These are phyloP conservation scores for Neonectria hederae DNA, from an alignment of 2,329 filamentous ascomycete genomes.

Conservation along the genomic window DNA sequence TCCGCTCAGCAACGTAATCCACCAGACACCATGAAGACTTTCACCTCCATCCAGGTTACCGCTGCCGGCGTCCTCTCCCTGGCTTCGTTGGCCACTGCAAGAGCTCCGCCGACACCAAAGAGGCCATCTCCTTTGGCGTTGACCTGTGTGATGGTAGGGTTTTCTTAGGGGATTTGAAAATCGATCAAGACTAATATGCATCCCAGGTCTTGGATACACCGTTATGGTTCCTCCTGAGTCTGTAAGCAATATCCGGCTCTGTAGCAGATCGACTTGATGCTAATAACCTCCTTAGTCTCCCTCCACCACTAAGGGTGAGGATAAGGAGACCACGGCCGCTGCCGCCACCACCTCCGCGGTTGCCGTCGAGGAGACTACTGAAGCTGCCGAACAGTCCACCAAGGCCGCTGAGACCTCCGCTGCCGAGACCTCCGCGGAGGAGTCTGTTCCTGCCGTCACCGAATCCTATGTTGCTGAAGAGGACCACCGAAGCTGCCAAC, in stretches of 20 bases:
- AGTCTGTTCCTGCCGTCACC: neutral
- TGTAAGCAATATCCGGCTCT: neutral
- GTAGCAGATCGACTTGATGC: neutral
- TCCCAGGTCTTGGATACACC: neutral
- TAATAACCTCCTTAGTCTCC: neutral
- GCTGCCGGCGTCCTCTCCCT: conserved; percentile 24
- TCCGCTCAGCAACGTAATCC: neutral
- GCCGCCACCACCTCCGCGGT: too few species aligned
- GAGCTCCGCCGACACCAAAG: conserved; percentile 23
- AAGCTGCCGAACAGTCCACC: too few species aligned
- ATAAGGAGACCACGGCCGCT: too few species aligned
- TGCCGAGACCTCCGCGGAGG: neutral
- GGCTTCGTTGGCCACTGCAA: conserved; percentile 14
- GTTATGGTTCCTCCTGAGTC: neutral
- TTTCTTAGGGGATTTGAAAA: neutral
- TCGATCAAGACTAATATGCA: neutral
- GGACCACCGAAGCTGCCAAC: conserved; percentile 1
- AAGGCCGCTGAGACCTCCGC: neutral
- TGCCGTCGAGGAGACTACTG: too few species aligned
- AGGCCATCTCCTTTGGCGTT: conserved; percentile 36
- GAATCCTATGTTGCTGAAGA: neutral
- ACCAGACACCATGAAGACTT: conserved; percentile 29
- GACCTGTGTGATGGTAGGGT: conserved; percentile 46
- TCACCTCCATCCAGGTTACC: conserved; percentile 14
- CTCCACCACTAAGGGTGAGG: too few species aligned